Evolutionary conservation across 371 early-diverging fungal genomes (phyloP), one percentile per base, ranked within the genome.

Genomic region (Apophysomyces ossiformis): DNA sequence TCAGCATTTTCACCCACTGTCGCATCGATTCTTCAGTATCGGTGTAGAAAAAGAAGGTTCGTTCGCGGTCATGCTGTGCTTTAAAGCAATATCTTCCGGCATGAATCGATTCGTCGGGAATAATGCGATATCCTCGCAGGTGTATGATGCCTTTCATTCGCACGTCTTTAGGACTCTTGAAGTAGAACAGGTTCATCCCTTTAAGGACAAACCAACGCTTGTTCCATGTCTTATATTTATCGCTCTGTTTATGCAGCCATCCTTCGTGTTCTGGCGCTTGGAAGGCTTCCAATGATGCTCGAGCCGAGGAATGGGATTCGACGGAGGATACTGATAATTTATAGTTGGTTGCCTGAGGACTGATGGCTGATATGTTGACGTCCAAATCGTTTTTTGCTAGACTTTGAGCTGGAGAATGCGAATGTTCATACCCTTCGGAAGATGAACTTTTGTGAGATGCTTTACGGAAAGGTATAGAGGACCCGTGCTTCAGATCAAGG

Each of bases 61-160:
- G 79, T 60, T 86, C 81, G 3, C 78, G 74, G 5, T 87, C 89
- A 59, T 89, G 91, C n/a, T 87, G 85, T 4, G 87, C 85, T 68
- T 87, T 89, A 71, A 90, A 90, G 57, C 89, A 85, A 67, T 88
- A 90, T 65, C 89, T 89, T 39, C 89, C 89, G 13, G 83, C 77
- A 54, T 83, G 83, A 56, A 88, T 86, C 61, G 87, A 76, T 45
- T 86, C 88, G 68, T 90, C 91, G 12, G 71, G 69, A 32, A 85
- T 75, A 36, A 87, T 83, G 43, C 79, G 82, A 62, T 86, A 87
- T 1, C 87, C 88, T 35, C 83, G 75, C 26, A 89, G 58, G 63
- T 88, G 79, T 57, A 87, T 85, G 32, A 85, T 81, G 26, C 86
- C 84, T 58, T 85, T 85, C 79, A 85, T 82, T 32, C 81, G 78